Evolutionary conservation across 805 yeast genomes (phyloP), one percentile per base, ranked within the genome.

Genomic region (Osmozyma mogii): DNA sequence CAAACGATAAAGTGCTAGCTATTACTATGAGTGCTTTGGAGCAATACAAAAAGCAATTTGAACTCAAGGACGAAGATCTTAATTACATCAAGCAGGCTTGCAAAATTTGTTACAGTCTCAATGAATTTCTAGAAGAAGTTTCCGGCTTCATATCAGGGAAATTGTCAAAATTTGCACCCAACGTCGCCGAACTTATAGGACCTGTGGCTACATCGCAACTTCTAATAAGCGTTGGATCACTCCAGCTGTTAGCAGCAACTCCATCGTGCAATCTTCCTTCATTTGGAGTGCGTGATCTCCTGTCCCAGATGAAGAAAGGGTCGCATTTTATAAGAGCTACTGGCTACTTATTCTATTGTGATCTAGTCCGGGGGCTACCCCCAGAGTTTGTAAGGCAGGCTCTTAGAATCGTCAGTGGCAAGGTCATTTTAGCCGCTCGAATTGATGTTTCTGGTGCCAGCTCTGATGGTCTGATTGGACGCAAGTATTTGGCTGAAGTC

Each of bases 231-330:
- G 59, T 72, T 1, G 94, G 94, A 2, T 85, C 94, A 0, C 51
- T 89, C 4, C 58, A 57, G 9, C 77, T 72, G 5, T 56, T 89
- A 7, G 73, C 85, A 3, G 57, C 54, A 17, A 72, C 83, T 0
- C 95, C 96, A 0, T 68, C 95, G 3, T 84, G 96, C 44, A 89
- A 89, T 47, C 45, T 89, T 14, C 76, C 95, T 0, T 73, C 94
- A 0, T 57, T 84, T 27, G 96, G 95, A 0, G 70, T 71, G 4
- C 48, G 54, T 24, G 65, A 63, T 27, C 35, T 61, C 12, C 56
- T 63, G 19, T 44, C 63, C 2, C 47, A 49, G 18, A 44, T 43
- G 4, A 41, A 44, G 10, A 44, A 38, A 14, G 38, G 40, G n/a
- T 53, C 58, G 9, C 44, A 58, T 9, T 74, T 72, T 8, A 60